A percentile compares a stretch with the other conserved stretches of the same genome.
Conservation (phyloP, 1,284 basidiomycete genomes). For the Cutaneotrichosporon cavernicola region DNA sequence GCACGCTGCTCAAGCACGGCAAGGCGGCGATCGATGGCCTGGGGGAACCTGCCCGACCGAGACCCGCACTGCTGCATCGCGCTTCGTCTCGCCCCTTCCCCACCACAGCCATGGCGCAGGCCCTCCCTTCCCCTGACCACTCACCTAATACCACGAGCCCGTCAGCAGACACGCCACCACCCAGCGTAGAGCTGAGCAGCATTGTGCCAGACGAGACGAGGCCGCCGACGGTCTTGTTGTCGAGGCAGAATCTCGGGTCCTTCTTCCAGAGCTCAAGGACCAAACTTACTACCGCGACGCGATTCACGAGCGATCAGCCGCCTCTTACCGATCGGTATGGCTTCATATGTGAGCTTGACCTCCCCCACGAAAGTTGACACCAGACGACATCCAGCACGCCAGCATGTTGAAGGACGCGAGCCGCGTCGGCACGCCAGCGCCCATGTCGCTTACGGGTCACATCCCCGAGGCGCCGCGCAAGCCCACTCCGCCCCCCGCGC, state of each 20-base stretch:
- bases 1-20: slow-evolving; percentile 39
- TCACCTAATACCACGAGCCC: slow-evolving; percentile 20
- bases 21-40: slow-evolving; percentile 35
- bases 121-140: slow-evolving; percentile 29
- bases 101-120: slow-evolving; percentile 29
- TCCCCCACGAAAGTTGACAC: slow-evolving; percentile 48
- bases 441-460: slow-evolving; percentile 44
- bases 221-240: slow-evolving; percentile 65
- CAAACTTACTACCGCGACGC: slow-evolving; percentile 52
- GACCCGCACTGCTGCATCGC: slow-evolving; percentile 52
- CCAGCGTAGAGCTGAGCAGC: slow-evolving; percentile 76
- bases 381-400: slow-evolving; percentile 77
- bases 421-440: slow-evolving; percentile 43
- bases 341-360: slow-evolving; percentile 69
- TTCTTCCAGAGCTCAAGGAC: slow-evolving; percentile 41
- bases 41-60: slow-evolving; percentile 13
- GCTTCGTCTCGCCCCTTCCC: slow-evolving; percentile 39
- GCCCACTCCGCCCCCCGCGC: background rate
- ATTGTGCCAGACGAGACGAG: slow-evolving; percentile 82
- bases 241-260: slow-evolving; percentile 43
- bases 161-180: slow-evolving; percentile 34
- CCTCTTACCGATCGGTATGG: slow-evolving; percentile 86
- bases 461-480: slow-evolving; percentile 9
- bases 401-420: slow-evolving; percentile 70
- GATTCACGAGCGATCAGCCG: slow-evolving; percentile 62